These are phyloP conservation scores for Scheffersomyces amazonensis DNA, from an alignment of 805 yeast species.

Conservation along the genomic window DNA sequence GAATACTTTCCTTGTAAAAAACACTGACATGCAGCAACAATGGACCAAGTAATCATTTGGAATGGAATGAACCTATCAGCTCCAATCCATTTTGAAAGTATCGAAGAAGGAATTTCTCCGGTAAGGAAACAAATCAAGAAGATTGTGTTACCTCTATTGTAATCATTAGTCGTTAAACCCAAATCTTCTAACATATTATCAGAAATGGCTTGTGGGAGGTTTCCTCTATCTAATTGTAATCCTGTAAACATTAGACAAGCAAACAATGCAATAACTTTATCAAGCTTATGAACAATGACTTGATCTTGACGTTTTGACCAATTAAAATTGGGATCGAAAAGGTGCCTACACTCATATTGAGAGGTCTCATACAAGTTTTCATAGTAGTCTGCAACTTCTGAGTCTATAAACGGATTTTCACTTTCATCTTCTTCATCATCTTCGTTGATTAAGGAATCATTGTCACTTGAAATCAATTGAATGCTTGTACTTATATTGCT, in stretches of 20 bases:
- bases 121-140: constrained; percentile 39
- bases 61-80: constrained; percentile 59
- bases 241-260: constrained; percentile 21
- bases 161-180: constrained; percentile 32
- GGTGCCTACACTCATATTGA: constrained; percentile 29
- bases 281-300: constrained; percentile 15
- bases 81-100: constrained; percentile 59
- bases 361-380: constrained; percentile 26
- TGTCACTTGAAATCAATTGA: background rate
- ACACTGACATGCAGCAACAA: constrained; percentile 23
- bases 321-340: constrained; percentile 31
- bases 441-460: background rate
- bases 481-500: background rate
- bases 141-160: constrained; percentile 38
- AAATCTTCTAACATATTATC: constrained; percentile 29
- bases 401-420: constrained; percentile 21
- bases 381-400: constrained; percentile 28
- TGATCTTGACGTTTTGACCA: constrained; percentile 35
- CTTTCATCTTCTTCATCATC: constrained; percentile 1
- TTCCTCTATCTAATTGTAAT: constrained; percentile 21
- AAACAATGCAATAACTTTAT: constrained; percentile 17
- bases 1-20: constrained; percentile 17
- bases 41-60: constrained; percentile 24
- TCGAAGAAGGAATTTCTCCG: constrained; percentile 57
- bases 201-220: constrained; percentile 18